Evolutionary conservation across 805 yeast genomes (phyloP).

Genomic region (Wickerhamiella kurtzmanii): DNA sequence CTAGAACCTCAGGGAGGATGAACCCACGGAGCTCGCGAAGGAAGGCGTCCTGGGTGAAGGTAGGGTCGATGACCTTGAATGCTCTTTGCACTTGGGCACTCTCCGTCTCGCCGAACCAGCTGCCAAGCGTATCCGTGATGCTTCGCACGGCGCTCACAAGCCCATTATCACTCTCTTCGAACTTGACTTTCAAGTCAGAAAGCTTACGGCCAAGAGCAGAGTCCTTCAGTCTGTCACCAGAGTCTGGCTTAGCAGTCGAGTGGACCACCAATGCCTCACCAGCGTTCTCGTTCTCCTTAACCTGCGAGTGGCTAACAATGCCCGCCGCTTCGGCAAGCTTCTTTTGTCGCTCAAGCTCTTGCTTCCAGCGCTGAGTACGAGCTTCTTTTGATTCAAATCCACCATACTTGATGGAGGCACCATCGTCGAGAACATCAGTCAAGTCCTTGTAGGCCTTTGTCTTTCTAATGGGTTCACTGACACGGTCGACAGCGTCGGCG

Average conservation of each 20-base stretch:
- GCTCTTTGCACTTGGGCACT: slow-evolving; percentile 80
- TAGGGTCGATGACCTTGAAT: slow-evolving; percentile 81
- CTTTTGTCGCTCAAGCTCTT: slow-evolving; percentile 20
- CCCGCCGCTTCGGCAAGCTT: slow-evolving; percentile 35
- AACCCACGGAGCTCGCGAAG: slow-evolving; percentile 75
- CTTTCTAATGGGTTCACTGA: slow-evolving; percentile 82
- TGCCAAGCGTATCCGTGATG: slow-evolving; percentile 63
- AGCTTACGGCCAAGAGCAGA: slow-evolving; percentile 56
- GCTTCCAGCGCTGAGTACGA: slow-evolving; percentile 59
- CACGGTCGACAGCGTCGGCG: slow-evolving; percentile 70
- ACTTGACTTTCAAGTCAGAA: slow-evolving; percentile 45
- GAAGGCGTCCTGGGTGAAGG: slow-evolving; percentile 67
- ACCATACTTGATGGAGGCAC: slow-evolving; percentile 79
- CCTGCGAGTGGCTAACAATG: slow-evolving; percentile 36
- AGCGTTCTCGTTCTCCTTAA: slow-evolving; percentile 53
- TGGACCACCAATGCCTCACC: slow-evolving; percentile 76
- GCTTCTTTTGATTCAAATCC: slow-evolving; percentile 78
- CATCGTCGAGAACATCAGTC: slow-evolving; percentile 79
- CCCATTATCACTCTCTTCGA: slow-evolving; percentile 88
- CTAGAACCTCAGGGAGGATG: slow-evolving; percentile 88
- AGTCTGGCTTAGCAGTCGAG: slow-evolving; percentile 61
- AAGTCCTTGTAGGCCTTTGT: slow-evolving; percentile 84
- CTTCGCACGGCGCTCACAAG: slow-evolving; percentile 70
- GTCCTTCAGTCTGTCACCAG: slow-evolving; percentile 40
- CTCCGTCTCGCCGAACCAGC: slow-evolving; percentile 92